These are phyloP conservation scores for Elsinoe australis DNA, from an alignment of 2,329 filamentous ascomycete species.

Conservation along the genomic window DNA sequence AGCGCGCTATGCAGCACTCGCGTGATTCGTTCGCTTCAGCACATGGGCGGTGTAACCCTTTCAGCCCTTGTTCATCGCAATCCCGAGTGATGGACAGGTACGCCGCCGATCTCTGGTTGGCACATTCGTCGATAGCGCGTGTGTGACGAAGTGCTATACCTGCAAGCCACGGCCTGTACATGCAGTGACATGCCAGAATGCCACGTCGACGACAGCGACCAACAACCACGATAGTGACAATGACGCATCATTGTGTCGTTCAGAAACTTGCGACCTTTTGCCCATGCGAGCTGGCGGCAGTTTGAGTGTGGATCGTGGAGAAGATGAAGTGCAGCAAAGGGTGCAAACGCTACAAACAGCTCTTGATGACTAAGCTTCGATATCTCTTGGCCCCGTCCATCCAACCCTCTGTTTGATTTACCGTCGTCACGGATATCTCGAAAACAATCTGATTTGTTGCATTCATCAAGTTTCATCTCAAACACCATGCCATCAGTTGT, in stretches of 20 bases:
- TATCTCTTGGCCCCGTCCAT: conserved; percentile 7
- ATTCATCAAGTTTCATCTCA: not conserved
- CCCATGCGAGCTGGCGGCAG: too few species aligned
- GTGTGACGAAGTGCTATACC: not conserved
- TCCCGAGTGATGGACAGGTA: conserved; percentile 14
- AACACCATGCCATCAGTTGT: conserved; percentile 22
- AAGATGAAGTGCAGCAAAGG: not conserved
- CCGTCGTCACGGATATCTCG: too few species aligned
- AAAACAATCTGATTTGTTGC: too few species aligned
- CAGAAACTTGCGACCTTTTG: too few species aligned
- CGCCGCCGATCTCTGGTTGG: conserved; percentile 14
- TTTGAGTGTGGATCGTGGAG: not conserved
- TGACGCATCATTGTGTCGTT: not conserved
- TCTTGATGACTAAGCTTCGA: conserved; percentile 5
- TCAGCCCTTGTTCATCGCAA: not conserved
- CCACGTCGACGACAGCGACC: not conserved
- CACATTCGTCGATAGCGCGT: conserved; percentile 3
- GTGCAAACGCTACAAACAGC: not conserved
- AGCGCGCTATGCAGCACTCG: not conserved
- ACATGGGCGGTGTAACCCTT: not conserved
- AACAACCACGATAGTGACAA: too few species aligned
- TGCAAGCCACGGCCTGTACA: conserved; percentile 10
- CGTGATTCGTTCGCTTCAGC: conserved; percentile 11
- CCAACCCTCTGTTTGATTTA: too few species aligned
- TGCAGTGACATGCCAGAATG: not conserved